Evolutionary conservation across 2,329 filamentous ascomycete genomes (phyloP).

Genomic region (Venturia effusa): DNA sequence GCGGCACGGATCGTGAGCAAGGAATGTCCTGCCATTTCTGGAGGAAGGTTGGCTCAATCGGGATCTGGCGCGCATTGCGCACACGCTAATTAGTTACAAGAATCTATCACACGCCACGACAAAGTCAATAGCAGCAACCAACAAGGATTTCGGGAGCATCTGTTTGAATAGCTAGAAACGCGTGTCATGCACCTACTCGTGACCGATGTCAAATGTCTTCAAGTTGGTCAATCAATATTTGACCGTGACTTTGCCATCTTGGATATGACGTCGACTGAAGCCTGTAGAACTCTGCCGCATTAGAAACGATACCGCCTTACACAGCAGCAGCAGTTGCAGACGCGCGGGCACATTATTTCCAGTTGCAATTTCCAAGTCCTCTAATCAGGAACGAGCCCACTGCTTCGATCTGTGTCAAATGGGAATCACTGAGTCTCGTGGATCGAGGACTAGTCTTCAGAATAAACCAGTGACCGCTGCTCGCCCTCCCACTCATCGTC

Average conservation of each 20-base stretch:
- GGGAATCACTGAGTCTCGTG: background rate
- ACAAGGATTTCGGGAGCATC: background rate
- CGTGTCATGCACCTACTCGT: background rate
- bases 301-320: too few species aligned
- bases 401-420: background rate
- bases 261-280: too few species aligned
- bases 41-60: background rate
- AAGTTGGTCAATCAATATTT: too few species aligned
- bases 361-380: too few species aligned
- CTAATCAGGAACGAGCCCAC: too few species aligned
- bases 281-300: too few species aligned
- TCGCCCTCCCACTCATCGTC: conserved; percentile 5
- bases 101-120: too few species aligned
- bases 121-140: background rate
- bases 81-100: too few species aligned
- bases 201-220: too few species aligned
- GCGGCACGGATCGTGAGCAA: background rate
- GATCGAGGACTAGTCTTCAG: background rate
- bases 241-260: too few species aligned
- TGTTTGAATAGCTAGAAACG: background rate
- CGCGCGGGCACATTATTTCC: too few species aligned
- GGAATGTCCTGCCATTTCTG: background rate
- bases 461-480: background rate
- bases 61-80: background rate
- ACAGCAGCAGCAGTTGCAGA: too few species aligned